Percentiles rank a stretch among this genome's conserved stretches.
These are phyloP conservation scores for Astrocystis sublimbata DNA, from an alignment of 495 filamentous ascomycete species.

Conservation along the genomic window DNA sequence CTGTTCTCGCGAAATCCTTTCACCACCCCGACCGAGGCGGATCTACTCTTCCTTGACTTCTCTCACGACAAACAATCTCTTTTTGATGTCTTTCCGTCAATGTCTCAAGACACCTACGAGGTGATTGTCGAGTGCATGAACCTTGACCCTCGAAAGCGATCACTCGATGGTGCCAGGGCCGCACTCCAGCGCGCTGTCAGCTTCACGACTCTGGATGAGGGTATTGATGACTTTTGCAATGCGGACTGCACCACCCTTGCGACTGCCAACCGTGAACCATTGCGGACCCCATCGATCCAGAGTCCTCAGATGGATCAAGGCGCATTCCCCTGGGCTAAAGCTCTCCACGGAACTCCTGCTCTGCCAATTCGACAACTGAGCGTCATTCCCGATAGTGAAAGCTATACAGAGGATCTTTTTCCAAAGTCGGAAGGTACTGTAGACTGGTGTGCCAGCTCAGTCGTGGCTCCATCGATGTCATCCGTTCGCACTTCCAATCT, in stretches of 20 bases:
- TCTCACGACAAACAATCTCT: constrained; percentile 88
- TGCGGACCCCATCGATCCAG: constrained; percentile 92
- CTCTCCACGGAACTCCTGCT: constrained; percentile 74
- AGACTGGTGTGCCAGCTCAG: constrained; percentile 70
- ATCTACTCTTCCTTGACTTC: constrained; percentile 89
- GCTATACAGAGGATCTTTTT: constrained; percentile 87
- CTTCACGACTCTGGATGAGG: constrained; percentile 88
- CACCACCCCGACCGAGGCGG: constrained; percentile 77
- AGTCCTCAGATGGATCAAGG: constrained; percentile 78
- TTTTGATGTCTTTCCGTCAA: constrained; percentile 97
- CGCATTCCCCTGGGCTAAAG: constrained; percentile 94
- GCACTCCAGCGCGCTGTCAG: constrained; percentile 75
- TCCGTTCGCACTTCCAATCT: constrained; percentile 77
- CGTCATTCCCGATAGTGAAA: constrained; percentile 72
- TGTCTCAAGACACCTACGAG: constrained; percentile 97
- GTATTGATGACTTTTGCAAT: constrained; percentile 90
- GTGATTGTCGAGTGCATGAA: constrained; percentile 85
- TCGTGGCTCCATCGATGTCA: constrained; percentile 72
- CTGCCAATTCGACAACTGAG: constrained; percentile 82
- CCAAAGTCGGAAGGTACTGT: constrained; percentile 71
- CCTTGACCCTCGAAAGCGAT: constrained; percentile 87
- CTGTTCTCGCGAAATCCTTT: constrained; percentile 96
- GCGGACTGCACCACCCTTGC: constrained; percentile 70
- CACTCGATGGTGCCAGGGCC: constrained; percentile 71
- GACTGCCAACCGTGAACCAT: constrained; percentile 88